Percentiles rank a stretch among this genome's conserved stretches.
Conservation (phyloP, 2,329 filamentous ascomycete genomes). For the Colletotrichum lindemuthianum region DNA sequence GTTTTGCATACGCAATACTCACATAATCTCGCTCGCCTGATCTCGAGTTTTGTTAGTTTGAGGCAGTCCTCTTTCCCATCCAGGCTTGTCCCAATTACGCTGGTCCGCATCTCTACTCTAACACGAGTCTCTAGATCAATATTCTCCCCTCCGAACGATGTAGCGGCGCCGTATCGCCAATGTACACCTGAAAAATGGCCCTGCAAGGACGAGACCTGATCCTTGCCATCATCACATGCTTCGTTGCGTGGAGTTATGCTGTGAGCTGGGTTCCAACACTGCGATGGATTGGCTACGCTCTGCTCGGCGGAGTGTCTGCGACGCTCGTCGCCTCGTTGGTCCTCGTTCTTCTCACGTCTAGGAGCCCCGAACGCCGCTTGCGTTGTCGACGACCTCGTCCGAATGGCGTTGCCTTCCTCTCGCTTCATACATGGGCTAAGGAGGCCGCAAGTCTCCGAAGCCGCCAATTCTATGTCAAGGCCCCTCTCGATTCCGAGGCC, state of each 20-base stretch:
- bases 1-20: too few relatives aligned
- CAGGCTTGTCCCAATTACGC: too few relatives aligned
- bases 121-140: too few relatives aligned
- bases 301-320: constrained; percentile 74
- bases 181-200: constrained; percentile 63
- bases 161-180: constrained; percentile 23
- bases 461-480: constrained; percentile 73
- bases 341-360: constrained; percentile 71
- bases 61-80: too few relatives aligned
- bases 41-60: too few relatives aligned
- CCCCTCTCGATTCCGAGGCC: constrained; percentile 79
- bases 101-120: too few relatives aligned
- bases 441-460: constrained; percentile 75
- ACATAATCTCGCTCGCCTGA: too few relatives aligned
- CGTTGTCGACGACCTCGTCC: constrained; percentile 52
- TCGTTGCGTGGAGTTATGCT: constrained; percentile 89
- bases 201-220: constrained; percentile 78
- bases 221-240: constrained; percentile 73
- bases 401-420: constrained; percentile 68
- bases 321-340: constrained; percentile 65
- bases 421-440: constrained; percentile 71
- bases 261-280: constrained; percentile 85
- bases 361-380: constrained; percentile 55
- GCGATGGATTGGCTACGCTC: constrained; percentile 87
- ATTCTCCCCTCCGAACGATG: constrained; percentile 13